phyloP scores from a whole-genome alignment of 352 stramenopile genomes.

The Phytophthora sp. region DNA sequence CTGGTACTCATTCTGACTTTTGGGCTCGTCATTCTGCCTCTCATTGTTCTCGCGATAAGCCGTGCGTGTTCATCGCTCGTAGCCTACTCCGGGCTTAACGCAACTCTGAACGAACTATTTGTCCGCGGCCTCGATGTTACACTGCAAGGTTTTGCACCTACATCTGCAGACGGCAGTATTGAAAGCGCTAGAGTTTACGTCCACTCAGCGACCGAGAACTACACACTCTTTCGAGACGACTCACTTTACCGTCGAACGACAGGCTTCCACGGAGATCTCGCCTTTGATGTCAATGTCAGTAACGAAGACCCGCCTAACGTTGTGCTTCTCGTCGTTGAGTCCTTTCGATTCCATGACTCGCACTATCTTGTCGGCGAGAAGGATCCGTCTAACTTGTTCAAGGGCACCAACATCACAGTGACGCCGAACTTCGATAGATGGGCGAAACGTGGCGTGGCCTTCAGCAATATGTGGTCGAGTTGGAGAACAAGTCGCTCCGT shows the following conservation, averaged over 20 bases:
- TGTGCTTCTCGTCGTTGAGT: constrained; percentile 57
- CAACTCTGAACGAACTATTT: constrained; percentile 50
- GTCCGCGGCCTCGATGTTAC: constrained; percentile 14
- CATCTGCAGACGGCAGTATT: constrained; percentile 18
- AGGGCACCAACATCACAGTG: constrained; percentile 34
- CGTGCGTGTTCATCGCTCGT: constrained; percentile 27
- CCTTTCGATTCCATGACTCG: constrained; percentile 61
- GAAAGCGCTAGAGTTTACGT: constrained; percentile 31
- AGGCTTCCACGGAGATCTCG: constrained; percentile 46
- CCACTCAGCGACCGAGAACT: constrained; percentile 44
- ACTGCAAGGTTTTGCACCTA: constrained; percentile 18
- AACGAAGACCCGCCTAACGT: constrained; percentile 50
- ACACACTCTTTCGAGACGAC: constrained; percentile 42
- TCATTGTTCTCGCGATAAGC: constrained; percentile 20
- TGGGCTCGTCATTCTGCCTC: constrained; percentile 17
- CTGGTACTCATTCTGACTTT: constrained; percentile 2
- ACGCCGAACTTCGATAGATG: constrained; percentile 60
- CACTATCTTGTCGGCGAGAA: constrained; percentile 52
- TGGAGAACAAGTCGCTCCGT: constrained; percentile 63
- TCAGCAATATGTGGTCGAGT: constrained; percentile 69
- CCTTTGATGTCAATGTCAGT: constrained; percentile 50
- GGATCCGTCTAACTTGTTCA: constrained; percentile 43
- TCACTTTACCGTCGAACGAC: constrained; percentile 49
- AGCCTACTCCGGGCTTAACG: constrained; percentile 43
- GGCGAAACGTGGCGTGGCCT: constrained; percentile 50